Evolutionary conservation across 228 moss, liverwort and hornwort species (phyloP).

Genomic region (Sphagnum fallax): DNA sequence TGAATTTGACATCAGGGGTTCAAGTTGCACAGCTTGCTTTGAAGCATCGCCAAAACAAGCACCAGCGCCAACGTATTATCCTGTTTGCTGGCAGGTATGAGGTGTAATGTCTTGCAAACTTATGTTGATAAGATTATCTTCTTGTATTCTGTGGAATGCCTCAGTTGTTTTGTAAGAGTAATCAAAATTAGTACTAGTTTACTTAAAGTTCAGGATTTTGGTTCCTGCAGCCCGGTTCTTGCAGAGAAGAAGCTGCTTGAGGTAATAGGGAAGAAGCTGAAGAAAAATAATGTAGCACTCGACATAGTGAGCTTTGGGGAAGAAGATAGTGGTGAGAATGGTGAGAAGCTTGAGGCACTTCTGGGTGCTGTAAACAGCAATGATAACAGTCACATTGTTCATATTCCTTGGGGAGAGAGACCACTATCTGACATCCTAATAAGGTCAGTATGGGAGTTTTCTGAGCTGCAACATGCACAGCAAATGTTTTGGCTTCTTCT

Average conservation of each 20-base stretch:
- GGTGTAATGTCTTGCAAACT: too few species aligned
- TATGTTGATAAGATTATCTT: too few species aligned
- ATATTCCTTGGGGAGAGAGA: constrained; percentile 73
- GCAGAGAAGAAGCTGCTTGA: constrained; percentile 85
- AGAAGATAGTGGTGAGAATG: constrained; percentile 79
- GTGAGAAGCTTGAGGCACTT: constrained; percentile 86
- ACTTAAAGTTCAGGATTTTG: background rate
- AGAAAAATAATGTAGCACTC: constrained; percentile 92
- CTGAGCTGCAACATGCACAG: too few species aligned
- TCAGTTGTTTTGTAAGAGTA: too few species aligned
- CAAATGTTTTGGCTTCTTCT: too few species aligned
- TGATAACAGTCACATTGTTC: constrained; percentile 94
- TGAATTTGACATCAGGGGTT: constrained; percentile 93
- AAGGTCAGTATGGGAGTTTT: constrained; percentile 21
- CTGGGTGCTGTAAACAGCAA: constrained; percentile 82
- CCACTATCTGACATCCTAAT: constrained; percentile 65
- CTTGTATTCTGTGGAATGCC: background rate
- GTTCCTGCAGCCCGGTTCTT: constrained; percentile 65
- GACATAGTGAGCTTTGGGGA: constrained; percentile 99
- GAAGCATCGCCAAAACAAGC: constrained; percentile 98
- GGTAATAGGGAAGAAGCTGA: constrained; percentile 93
- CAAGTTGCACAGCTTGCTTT: constrained; percentile 97
- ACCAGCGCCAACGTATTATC: constrained; percentile 94
- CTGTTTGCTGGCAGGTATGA: constrained; percentile 93
- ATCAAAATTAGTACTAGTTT: background rate